Conservation (phyloP, 441 rosid genomes). For the Croton laevigatus region DNA sequence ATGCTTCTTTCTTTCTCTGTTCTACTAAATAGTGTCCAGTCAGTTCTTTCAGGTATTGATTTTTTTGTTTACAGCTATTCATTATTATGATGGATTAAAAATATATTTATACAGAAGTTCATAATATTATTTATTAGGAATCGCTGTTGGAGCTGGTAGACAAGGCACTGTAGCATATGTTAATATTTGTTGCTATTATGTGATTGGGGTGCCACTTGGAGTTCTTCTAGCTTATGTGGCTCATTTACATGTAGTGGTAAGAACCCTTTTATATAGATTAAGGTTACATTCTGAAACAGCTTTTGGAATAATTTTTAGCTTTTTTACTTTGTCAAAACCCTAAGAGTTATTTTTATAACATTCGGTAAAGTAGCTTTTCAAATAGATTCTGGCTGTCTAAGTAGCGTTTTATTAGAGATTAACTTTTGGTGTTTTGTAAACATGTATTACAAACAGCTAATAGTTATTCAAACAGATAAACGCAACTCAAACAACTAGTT, state of each 20-base stretch:
- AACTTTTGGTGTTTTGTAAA: too few relatives aligned
- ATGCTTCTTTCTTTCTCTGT: slow-evolving; percentile 57
- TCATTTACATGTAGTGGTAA: slow-evolving; percentile 42
- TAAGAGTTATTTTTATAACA: too few relatives aligned
- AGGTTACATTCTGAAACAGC: too few relatives aligned
- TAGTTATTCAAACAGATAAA: too few relatives aligned
- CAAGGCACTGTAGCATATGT: slow-evolving; percentile 53
- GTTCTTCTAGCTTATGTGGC: slow-evolving; percentile 43
- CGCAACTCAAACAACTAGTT: too few relatives aligned
- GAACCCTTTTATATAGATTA: background rate
- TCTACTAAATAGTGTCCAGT: slow-evolving; percentile 55
- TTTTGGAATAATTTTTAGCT: too few relatives aligned
- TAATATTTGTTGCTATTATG: slow-evolving; percentile 54
- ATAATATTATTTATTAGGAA: background rate
- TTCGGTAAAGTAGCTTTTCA: too few relatives aligned
- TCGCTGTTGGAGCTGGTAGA: slow-evolving; percentile 67
- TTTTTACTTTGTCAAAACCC: too few relatives aligned
- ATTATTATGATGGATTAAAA: background rate
- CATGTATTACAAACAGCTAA: too few relatives aligned
- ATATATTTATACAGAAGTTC: background rate
- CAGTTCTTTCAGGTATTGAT: slow-evolving; percentile 49
- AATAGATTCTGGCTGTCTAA: too few relatives aligned
- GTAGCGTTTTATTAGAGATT: too few relatives aligned
- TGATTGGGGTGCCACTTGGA: slow-evolving; percentile 52
- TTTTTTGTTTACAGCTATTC: background rate